Base-by-base conservation (phyloP, 2,329 filamentous ascomycete species). In the Talaromyces sp. region DNA sequence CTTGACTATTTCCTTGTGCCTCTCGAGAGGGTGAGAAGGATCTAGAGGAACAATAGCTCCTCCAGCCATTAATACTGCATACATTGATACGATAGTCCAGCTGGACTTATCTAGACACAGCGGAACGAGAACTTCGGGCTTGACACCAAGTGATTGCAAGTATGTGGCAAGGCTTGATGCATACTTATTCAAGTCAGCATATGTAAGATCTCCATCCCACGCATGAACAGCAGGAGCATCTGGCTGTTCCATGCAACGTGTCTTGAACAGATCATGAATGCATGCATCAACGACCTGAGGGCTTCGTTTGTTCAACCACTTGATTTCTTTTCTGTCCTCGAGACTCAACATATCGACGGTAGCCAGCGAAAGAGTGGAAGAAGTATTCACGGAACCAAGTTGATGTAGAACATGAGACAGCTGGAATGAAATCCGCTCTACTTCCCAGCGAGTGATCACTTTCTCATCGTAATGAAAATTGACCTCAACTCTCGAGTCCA, bases 401-500 rank as follows among this genome's bases (percentile, higher is more conserved):
- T 79, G 77, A 7, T 71, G 66, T 13, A 79, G 66, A 5, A 79
- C 71, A 52, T 72, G 72, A 11, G 67, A 67, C 13, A 90, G 79
- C 66, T 89, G 85, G 1, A 76, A 73, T 11, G 89, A 74, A 6
- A 86, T 82, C 37, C 80, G 78, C 69, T 87, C 77, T 76, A 88
- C 85, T 19, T 83, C 80, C 27, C 77, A 74, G 37, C 77, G 79
- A 19, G 78, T 78, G 19, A 90, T 83, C 0, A 84, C 82, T n/a
- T 84, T 83, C 24, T 86, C 86, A 70, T 90, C 87, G 69, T 89
- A 89, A 69, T 87, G 88, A 0, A 87, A 86, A 78, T 87, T 87
- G 64, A 87, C 79, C 16, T 84, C 74, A 71, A 89, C 85, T 1
- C 81, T 78, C 2, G 82, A 79, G 41, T 86, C 83, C 0, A 69